Percentiles rank a stretch among this genome's conserved stretches.
Conservation (phyloP, 352 stramenopile genomes). For the Thraustotheca clavata region DNA sequence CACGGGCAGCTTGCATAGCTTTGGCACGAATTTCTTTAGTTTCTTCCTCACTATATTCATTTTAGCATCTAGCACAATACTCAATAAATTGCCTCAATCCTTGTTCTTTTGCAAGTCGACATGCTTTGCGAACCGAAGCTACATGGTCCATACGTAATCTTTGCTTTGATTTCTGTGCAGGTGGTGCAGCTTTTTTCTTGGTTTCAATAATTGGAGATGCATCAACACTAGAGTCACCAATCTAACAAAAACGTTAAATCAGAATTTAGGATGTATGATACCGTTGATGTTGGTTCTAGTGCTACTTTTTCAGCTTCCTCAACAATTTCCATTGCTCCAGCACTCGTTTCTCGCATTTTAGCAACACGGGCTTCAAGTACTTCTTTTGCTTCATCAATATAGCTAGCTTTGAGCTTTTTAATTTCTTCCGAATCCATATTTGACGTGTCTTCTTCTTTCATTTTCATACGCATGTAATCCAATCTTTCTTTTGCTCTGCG, state of each 20-base stretch:
- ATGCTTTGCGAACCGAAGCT: slow-evolving; percentile 67
- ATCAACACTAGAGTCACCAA: background rate
- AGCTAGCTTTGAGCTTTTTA: slow-evolving; percentile 82
- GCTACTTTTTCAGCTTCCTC: slow-evolving; percentile 62
- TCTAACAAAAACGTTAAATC: background rate
- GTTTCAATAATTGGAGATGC: background rate
- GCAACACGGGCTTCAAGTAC: slow-evolving; percentile 76
- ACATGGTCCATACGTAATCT: slow-evolving; percentile 81
- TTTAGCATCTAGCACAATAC: background rate
- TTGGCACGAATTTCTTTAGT: slow-evolving; percentile 52
- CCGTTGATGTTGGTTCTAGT: background rate
- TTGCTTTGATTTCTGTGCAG: slow-evolving; percentile 48
- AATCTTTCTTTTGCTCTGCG: slow-evolving; percentile 72
- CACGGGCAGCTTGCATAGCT: slow-evolving; percentile 64
- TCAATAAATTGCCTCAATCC: slow-evolving; percentile 31
- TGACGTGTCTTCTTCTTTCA: slow-evolving; percentile 80
- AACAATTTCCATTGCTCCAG: slow-evolving; percentile 57
- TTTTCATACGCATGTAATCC: slow-evolving; percentile 85
- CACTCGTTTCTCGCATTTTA: slow-evolving; percentile 66
- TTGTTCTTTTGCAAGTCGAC: slow-evolving; percentile 66
- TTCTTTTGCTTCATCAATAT: slow-evolving; percentile 84
- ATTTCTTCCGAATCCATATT: slow-evolving; percentile 77
- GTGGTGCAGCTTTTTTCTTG: background rate
- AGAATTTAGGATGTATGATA: background rate
- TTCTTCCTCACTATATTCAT: slow-evolving; percentile 45